phyloP scores from a whole-genome alignment of 2,329 filamentous ascomycete species.

The Pseudomassariella vexata region DNA sequence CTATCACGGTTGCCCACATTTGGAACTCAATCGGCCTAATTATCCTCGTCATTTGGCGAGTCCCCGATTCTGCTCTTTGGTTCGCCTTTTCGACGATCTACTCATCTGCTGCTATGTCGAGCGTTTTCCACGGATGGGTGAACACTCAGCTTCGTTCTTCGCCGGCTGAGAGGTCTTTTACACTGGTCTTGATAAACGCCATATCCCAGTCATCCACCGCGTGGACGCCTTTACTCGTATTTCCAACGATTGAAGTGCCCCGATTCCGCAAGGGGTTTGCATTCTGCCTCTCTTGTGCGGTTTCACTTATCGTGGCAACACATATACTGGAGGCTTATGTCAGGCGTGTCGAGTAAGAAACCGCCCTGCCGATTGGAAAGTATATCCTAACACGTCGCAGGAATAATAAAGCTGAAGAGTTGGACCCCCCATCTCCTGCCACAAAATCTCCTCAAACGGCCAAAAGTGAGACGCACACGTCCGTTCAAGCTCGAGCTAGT shows the following conservation, averaged over 20 bases:
- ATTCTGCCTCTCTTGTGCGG: slow-evolving; percentile 4
- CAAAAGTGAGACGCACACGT: too few relatives aligned
- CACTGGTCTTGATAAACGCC: slow-evolving; percentile 43
- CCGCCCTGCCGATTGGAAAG: too few relatives aligned
- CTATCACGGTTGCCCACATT: slow-evolving; percentile 41
- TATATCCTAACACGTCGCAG: too few relatives aligned
- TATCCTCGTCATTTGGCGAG: slow-evolving; percentile 49
- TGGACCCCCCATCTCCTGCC: too few relatives aligned
- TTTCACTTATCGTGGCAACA: slow-evolving; percentile 12
- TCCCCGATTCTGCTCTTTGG: slow-evolving; percentile 48
- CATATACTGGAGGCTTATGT: slow-evolving; percentile 16
- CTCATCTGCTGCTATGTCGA: slow-evolving; percentile 43
- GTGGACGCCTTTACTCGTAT: slow-evolving; percentile 48
- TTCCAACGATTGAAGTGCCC: slow-evolving; percentile 36
- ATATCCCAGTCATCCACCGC: slow-evolving; percentile 47
- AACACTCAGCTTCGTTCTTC: slow-evolving; percentile 41
- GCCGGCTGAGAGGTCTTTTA: slow-evolving; percentile 39
- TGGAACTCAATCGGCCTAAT: slow-evolving; percentile 47
- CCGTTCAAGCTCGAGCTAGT: too few relatives aligned
- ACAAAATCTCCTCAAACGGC: too few relatives aligned
- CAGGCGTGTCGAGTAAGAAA: slow-evolving; percentile 16
- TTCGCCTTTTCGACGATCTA: slow-evolving; percentile 45
- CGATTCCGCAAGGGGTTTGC: slow-evolving; percentile 30
- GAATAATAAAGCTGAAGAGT: too few relatives aligned
- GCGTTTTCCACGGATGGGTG: slow-evolving; percentile 49